Evolutionary conservation across 768 basidiomycete species (phyloP), one percentile per base, ranked within the genome.

Genomic region (Collybia sp.): DNA sequence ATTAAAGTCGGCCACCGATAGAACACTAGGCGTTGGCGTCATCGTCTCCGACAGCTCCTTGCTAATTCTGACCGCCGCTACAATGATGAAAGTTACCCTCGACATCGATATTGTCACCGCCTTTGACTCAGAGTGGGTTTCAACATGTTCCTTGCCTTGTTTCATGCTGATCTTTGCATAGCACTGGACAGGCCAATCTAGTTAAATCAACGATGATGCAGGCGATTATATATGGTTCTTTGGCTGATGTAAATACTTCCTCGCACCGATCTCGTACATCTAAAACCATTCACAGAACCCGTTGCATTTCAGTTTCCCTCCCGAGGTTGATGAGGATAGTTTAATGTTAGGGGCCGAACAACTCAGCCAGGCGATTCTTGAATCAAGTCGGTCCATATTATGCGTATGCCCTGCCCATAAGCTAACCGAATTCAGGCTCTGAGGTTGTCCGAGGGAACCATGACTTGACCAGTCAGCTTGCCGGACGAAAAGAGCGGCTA

Each of bases 161-260:
- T 45, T 12, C 25, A 38, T 36, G 16, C 30, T 42, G 11, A 52
- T 38, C 13, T 1, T 31, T 16, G 33, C 43, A 12, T 45, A 85
- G 82, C 43, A 79, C 72, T 46, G 88, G 82, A 48, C 76, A 69
- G 36, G 80, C 84, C 2, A 76, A 77, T 47, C 67, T 91, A 18
- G 78, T 90, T 58, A 85, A 85, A 62, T 82, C 85, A 8, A 86
- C 80, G 18, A 83, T 92, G 82, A 86, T 80, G 38, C 87, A 91
- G 58, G 88, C 88, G 10, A 88, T 91, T 51, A 58, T 90, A 30
- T 90, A 89, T 57, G 85, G 85, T 11, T 74, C 84, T 19, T 69
- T 81, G 53, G 71, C 82, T 17, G 75, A 82, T 58, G 84, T 84
- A 58, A 30, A 67, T 51, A 16, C 18, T 31, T 11, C 16, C 35